Conservation (phyloP, 805 yeast species). For the Hermanozyma aechmeae region DNA sequence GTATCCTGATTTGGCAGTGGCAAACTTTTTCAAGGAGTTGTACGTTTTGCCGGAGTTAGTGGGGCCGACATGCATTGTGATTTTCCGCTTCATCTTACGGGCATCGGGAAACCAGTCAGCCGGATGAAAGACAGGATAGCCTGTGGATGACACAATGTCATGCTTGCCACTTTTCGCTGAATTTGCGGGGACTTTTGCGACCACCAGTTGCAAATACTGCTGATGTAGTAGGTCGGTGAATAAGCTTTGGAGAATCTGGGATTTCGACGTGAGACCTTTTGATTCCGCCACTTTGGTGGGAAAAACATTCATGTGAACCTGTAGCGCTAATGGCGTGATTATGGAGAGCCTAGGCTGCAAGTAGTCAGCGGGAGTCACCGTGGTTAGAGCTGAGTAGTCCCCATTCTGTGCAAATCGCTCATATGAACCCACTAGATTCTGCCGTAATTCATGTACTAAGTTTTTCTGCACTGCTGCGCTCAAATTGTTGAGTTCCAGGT, state of each 20-base stretch:
- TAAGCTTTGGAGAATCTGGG: slow-evolving; percentile 13
- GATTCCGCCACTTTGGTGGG: slow-evolving; percentile 2
- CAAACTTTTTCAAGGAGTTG: slow-evolving; percentile 63
- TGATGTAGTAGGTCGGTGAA: slow-evolving; percentile 17
- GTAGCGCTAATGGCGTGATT: slow-evolving; percentile 3
- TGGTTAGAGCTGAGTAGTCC: no score
- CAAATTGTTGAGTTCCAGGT: no score
- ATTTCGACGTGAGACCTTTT: slow-evolving; percentile 2
- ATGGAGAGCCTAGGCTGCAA: slow-evolving; percentile 2
- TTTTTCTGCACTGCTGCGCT: no score
- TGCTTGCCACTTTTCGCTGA: not conserved
- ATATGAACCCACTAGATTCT: no score
- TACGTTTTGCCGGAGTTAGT: slow-evolving; percentile 95
- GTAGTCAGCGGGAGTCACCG: no score
- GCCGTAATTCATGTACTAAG: no score
- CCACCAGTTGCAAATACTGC: slow-evolving; percentile 3
- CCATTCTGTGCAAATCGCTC: no score
- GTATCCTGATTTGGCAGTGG: slow-evolving; percentile 62
- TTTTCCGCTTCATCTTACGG: slow-evolving; percentile 63
- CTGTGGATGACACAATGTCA: not conserved
- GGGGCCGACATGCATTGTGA: slow-evolving; percentile 95
- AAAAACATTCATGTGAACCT: slow-evolving; percentile 2
- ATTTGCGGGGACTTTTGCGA: not conserved
- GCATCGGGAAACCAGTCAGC: slow-evolving; percentile 77
- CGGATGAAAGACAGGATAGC: slow-evolving; percentile 21